Percentiles rank a stretch among this genome's conserved stretches.
Conservation (phyloP, 2,329 filamentous ascomycete genomes). For the Claviceps maximensis region DNA sequence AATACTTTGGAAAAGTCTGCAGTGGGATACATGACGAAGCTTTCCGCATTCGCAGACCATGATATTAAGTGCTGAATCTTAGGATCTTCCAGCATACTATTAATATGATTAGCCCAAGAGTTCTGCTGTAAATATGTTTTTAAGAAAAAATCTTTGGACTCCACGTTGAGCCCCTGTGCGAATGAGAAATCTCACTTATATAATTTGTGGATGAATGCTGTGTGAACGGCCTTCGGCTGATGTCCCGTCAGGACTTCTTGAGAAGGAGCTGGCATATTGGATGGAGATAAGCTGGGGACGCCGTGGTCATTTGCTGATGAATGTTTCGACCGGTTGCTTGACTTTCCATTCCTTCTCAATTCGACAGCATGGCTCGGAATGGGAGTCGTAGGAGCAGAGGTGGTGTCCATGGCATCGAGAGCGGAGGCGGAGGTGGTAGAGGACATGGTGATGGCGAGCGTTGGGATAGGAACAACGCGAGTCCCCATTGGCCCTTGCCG, state of each 20-base stretch:
- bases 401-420: conserved; percentile 51
- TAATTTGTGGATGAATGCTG: conserved; percentile 96
- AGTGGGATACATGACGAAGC: conserved; percentile 97
- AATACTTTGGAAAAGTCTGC: conserved; percentile 96
- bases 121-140: too few species aligned
- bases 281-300: conserved; percentile 14
- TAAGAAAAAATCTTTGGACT: background rate
- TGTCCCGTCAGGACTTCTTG: conserved; percentile 56
- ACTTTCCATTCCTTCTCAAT: conserved; percentile 24
- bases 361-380: conserved; percentile 32
- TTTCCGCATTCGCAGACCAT: conserved; percentile 87
- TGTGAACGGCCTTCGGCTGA: conserved; percentile 95
- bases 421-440: conserved; percentile 42
- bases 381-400: conserved; percentile 35
- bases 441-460: conserved; percentile 45
- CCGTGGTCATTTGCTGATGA: conserved; percentile 26
- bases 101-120: background rate
- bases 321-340: conserved; percentile 22
- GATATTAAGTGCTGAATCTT: conserved; percentile 92
- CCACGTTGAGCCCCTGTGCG: background rate
- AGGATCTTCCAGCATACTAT: conserved; percentile 89
- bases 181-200: conserved; percentile 65
- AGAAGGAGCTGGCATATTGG: conserved; percentile 36
- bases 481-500: conserved; percentile 18
- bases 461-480: conserved; percentile 44